Evolutionary conservation across 305 asterid genomes (phyloP), one percentile per base, ranked within the genome.

Genomic region (Petunia hybrid): DNA sequence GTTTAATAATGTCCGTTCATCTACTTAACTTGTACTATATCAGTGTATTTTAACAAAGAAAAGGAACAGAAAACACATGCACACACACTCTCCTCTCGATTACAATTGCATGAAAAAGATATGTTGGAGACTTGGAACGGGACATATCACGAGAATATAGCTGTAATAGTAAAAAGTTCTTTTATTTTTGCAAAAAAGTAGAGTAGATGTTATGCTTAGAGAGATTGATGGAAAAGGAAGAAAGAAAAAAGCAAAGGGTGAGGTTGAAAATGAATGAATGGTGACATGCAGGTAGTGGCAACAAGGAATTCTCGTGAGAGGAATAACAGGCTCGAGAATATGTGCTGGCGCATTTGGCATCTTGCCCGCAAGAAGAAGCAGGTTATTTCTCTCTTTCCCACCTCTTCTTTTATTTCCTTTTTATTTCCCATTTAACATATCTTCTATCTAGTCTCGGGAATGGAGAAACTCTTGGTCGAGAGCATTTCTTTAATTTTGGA

Each of bases 301-400:
- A 88, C 94, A 77, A 91, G 97, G 87, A 89, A 87, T 76, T 83
- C 89, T 70, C 87, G 84, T 48, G 92, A 87, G 71, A 88, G 92
- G 74, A 88, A 85, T 71, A 90, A 86, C 87, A 86, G 95, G 90
- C 93, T 92, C 2, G 97, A 92, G 89, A 90, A 91, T 74, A 91
- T 91, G 93, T 92, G 94, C 86, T 90, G 97, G 97, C 91, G 94
- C 36, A 90, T 92, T 74, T 92, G 97, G 95, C 91, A 92, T 84
- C 93, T 92, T 59, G 80, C 95, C 77, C 91, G 97, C 62, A 88
- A 84, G 83, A 92, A 91, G 91, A 91, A 91, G 75, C 92, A 91
- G 94, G 95, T 89, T 22, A 10, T 3, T 12, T 42, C 46, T 64
- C 65, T 60, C 38, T 77, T 42, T 22, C 31, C 14, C 59, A 35